These are phyloP conservation scores for Chlorella vulgaris DNA, from an alignment of 139 green algal species.

Conservation along the genomic window DNA sequence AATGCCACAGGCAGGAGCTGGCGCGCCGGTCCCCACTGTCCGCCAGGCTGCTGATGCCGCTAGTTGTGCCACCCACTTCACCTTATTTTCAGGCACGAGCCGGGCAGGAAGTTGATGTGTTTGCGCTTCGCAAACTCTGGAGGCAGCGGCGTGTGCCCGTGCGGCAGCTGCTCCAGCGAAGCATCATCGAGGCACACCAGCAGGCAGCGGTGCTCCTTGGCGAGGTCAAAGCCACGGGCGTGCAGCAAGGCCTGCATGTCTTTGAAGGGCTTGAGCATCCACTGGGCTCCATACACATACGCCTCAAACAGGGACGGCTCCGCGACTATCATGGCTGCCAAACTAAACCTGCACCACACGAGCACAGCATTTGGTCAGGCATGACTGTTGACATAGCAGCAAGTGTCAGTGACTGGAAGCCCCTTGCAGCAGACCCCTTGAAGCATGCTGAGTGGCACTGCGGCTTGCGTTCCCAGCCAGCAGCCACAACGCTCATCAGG, in stretches of 20 bases:
- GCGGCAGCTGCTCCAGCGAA: constrained; percentile 2
- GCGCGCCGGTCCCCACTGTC: neutral
- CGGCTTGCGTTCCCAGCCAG: too few species aligned
- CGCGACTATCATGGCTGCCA: constrained; percentile 33
- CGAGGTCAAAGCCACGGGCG: constrained; percentile 31
- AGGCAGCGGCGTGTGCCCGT: constrained; percentile 2
- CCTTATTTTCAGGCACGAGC: constrained; percentile 31
- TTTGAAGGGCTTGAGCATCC: constrained; percentile 44
- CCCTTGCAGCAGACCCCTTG: too few species aligned
- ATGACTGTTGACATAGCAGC: too few species aligned
- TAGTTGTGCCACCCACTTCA: neutral
- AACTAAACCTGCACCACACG: constrained; percentile 14
- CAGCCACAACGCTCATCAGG: too few species aligned
- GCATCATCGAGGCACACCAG: constrained; percentile 20
- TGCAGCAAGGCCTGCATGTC: constrained; percentile 29
- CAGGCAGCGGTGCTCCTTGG: constrained; percentile 30
- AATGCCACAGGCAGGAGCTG: neutral
- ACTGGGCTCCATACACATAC: constrained; percentile 41
- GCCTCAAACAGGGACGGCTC: constrained; percentile 31
- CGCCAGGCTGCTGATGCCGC: neutral
- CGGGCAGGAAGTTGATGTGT: constrained; percentile 29
- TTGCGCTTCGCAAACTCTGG: constrained; percentile 9
- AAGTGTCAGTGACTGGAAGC: too few species aligned
- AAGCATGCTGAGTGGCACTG: too few species aligned
- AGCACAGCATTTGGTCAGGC: neutral